A percentile compares a stretch with the other conserved stretches of the same genome.
These are phyloP conservation scores for Lactuca saligna DNA, from an alignment of 129 eudicot species.

Conservation along the genomic window DNA sequence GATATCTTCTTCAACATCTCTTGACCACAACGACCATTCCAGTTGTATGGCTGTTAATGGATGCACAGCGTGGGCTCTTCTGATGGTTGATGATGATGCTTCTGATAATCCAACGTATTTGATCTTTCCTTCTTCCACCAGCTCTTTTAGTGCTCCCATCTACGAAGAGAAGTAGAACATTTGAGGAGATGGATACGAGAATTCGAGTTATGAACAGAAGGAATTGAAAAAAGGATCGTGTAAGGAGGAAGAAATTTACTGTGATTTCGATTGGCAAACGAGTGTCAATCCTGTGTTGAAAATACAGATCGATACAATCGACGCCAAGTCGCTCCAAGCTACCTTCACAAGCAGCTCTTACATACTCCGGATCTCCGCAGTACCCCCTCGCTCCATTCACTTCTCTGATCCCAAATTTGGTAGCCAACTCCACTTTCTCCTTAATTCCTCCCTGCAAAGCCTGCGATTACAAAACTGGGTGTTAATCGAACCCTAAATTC, in stretches of 20 bases:
- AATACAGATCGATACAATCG: slow-evolving; percentile 8
- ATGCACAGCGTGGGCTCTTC: slow-evolving; percentile 75
- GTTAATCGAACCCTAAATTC: not conserved
- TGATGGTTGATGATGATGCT: slow-evolving; percentile 51
- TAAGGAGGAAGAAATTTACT: slow-evolving; percentile 27
- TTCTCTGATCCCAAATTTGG: slow-evolving; percentile 40
- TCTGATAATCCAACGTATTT: slow-evolving; percentile 67
- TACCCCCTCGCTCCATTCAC: slow-evolving; percentile 22
- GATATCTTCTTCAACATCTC: slow-evolving; percentile 65
- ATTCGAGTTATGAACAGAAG: not conserved
- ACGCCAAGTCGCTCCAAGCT: slow-evolving; percentile 48
- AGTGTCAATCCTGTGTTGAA: slow-evolving; percentile 48
- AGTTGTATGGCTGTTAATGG: slow-evolving; percentile 65
- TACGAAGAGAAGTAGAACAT: not conserved
- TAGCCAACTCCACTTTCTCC: slow-evolving; percentile 45
- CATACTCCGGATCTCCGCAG: slow-evolving; percentile 47
- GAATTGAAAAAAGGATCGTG: not conserved
- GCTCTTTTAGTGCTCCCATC: slow-evolving; percentile 67
- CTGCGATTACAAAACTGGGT: slow-evolving; percentile 10
- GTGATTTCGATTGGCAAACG: slow-evolving; percentile 55
- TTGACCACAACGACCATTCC: slow-evolving; percentile 72
- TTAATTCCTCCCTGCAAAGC: slow-evolving; percentile 46
- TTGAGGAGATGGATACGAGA: not conserved
- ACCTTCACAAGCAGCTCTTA: slow-evolving; percentile 52
- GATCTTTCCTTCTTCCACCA: slow-evolving; percentile 67